Base-by-base conservation (phyloP, 2,329 filamentous ascomycete genomes). In the Aspergillus glaucus region DNA sequence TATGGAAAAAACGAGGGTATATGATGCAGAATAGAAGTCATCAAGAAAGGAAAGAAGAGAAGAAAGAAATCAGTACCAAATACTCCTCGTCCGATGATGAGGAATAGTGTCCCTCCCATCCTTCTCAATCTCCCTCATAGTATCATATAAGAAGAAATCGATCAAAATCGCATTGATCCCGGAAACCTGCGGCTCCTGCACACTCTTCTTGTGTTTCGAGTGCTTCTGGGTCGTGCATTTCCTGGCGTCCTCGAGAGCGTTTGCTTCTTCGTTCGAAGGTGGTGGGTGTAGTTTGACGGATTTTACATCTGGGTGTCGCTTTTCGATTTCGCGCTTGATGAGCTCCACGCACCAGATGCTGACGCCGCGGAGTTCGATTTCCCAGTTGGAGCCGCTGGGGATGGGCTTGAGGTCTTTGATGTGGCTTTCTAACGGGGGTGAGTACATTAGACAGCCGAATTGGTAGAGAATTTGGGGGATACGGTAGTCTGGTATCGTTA, bases 321-420 rank as follows among this genome's bases (percentile, higher is more conserved):
- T 79, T 49, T 84, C 62, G 45, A 98, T 97, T 65, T 96, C 88
- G 30, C 86, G 79, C 46, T 84, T 78, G 55, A 98, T 86, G 54
- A 96, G 73, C 67, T 98, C 93, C 1, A 97, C 87, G 52, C 88
- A 93, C 91, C 92, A 97, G 57, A 98, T 95, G 61, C 88, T 95
- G 65, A 90, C 93, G 12, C 88, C 92, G 70, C 93, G 80, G 30
- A 98, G 75, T 63, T 98, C 91, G 52, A 95, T 72, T 64, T 98
- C 93, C 81, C 87, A 92, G 9, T 74, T 77, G 45, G 84, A 81
- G 0, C 90, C 91, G 45, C 82, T 82, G 48, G 85, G 77, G 19
- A 98, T 79, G 1, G 78, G 62, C 54, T 84, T 78, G 46, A 80
- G 78, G 24, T 77, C 75, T 28, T 79, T 78, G 59, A 98, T 85